Base-by-base conservation (phyloP, 768 basidiomycete genomes). In the Termitomyces sp. region DNA sequence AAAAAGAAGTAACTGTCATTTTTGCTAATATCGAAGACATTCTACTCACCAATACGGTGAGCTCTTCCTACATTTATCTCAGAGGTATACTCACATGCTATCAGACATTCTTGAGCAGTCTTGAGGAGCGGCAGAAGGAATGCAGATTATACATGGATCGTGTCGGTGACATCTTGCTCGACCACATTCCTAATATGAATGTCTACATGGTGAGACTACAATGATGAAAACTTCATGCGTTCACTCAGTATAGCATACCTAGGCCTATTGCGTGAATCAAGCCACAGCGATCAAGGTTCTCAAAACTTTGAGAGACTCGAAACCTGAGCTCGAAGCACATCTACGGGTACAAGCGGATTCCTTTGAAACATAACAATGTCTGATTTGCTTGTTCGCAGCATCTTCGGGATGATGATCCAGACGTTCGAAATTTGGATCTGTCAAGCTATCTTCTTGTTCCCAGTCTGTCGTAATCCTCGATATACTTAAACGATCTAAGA, bases 1-100 rank as follows among this genome's bases (percentile, higher is more conserved):
- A 77, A 55, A 91, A 91, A 65, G 90, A 91, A 5, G 79, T 87
- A 19, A 85, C 81, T 2, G 87, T 87, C 45, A 84, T 98, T 17
- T 98, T 98, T 64, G 89, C 89, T 5, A 98, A 98, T 63, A 78
- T 98, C 23, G 95, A 98, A 66, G 95, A 98, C 63, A 85, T 98
- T 49, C 75, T 98, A 3, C 71, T 98, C 31, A 88, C 85, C 42
- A 95, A 96, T 63, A 96, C 92, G 11, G 91, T 89, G 63, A 59
- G 83, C 17, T 31, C 40, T 3, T 46, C 30, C 17, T 12, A 19
- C 14, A 30, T 35, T 14, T 31, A 21, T n/a, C 21, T 9, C 30
- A 42, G n/a, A 19, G 42, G 28, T 35, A 6, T 21, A 31, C 45
- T 61, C 17, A 57, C 38, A 19, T 26, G 19, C 14, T 43, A 12